phyloP scores from a whole-genome alignment of 1,284 basidiomycete genomes.

The Coniferiporia weirii region DNA sequence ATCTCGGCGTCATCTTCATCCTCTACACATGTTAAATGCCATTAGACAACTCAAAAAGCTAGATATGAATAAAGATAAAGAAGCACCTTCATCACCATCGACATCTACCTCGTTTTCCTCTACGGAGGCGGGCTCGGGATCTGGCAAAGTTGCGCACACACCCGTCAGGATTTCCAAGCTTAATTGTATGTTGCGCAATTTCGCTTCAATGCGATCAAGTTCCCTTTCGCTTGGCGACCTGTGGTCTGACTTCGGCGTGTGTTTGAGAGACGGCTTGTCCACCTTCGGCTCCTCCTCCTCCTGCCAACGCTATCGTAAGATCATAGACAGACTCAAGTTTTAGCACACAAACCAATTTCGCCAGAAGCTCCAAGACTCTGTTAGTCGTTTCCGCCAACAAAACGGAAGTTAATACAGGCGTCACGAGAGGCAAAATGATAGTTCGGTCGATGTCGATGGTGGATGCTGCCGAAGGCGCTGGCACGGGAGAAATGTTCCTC shows the following conservation, averaged over 20 bases:
- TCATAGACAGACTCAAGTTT: neutral
- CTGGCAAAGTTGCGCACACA: conserved; percentile 82
- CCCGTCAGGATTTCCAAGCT: conserved; percentile 84
- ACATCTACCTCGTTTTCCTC: conserved; percentile 26
- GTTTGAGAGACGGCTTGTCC: conserved; percentile 54
- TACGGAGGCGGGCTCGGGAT: conserved; percentile 43
- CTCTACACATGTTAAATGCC: conserved; percentile 1
- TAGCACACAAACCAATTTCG: conserved; percentile 41
- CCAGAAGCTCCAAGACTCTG: conserved; percentile 50
- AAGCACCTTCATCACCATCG: conserved; percentile 17
- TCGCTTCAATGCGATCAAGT: conserved; percentile 71
- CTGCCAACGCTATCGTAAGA: conserved; percentile 27
- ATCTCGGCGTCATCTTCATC: conserved; percentile 26
- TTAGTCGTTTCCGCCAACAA: conserved; percentile 51
- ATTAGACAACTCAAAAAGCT: neutral
- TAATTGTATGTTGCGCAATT: conserved; percentile 69
- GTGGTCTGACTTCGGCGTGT: conserved; percentile 67
- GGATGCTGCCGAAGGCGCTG: conserved; percentile 57
- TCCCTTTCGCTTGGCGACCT: conserved; percentile 61
- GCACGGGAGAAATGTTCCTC: conserved; percentile 69
- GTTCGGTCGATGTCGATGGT: conserved; percentile 66
- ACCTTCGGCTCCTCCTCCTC: conserved; percentile 37
- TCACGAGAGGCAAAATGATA: conserved; percentile 68
- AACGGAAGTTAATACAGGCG: conserved; percentile 60
- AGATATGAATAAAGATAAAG: neutral